Conservation (phyloP, 495 filamentous ascomycete species). For the Immersiella caudata region DNA sequence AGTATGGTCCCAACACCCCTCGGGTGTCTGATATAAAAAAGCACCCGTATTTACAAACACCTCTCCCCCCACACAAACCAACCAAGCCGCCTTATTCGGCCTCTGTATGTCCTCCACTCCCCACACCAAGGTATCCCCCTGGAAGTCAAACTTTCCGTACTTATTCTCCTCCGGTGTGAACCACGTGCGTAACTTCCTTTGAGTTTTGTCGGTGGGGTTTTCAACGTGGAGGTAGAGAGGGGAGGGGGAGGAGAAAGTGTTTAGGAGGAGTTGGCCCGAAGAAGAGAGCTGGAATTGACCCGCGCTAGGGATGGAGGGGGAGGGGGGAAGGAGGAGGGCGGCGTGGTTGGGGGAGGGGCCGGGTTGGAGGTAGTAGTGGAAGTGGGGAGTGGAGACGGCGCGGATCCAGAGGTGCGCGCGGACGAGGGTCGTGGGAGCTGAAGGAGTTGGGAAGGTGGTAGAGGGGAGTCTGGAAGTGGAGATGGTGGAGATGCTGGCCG, state of each 20-base stretch:
- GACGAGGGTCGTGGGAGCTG: constrained; percentile 45
- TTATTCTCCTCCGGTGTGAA: constrained; percentile 39
- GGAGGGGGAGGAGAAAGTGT: constrained; percentile 22
- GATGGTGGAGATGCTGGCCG: constrained; percentile 15
- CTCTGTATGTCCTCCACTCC: constrained; percentile 40
- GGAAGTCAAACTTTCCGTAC: constrained; percentile 53
- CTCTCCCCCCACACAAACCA: constrained; percentile 46
- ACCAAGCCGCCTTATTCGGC: constrained; percentile 52
- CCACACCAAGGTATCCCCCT: constrained; percentile 54
- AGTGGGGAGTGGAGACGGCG: constrained; percentile 54
- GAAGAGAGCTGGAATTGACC: constrained; percentile 53
- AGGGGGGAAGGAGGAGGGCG: constrained; percentile 34
- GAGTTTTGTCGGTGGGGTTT: constrained; percentile 43
- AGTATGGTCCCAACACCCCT: constrained; percentile 55
- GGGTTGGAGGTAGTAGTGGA: constrained; percentile 55
- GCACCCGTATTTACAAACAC: constrained; percentile 55
- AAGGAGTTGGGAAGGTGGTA: constrained; percentile 21
- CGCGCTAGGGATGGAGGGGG: constrained; percentile 46
- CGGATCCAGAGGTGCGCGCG: constrained; percentile 55
- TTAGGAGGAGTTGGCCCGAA: constrained; percentile 49
- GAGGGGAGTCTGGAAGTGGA: constrained; percentile 29
- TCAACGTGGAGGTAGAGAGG: constrained; percentile 34
- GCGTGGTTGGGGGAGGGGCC: constrained; percentile 30
- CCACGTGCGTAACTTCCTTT: constrained; percentile 40
- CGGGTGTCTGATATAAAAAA: constrained; percentile 52